Conservation (phyloP, 441 rosid species). For the Pelargonium citronellum region DNA sequence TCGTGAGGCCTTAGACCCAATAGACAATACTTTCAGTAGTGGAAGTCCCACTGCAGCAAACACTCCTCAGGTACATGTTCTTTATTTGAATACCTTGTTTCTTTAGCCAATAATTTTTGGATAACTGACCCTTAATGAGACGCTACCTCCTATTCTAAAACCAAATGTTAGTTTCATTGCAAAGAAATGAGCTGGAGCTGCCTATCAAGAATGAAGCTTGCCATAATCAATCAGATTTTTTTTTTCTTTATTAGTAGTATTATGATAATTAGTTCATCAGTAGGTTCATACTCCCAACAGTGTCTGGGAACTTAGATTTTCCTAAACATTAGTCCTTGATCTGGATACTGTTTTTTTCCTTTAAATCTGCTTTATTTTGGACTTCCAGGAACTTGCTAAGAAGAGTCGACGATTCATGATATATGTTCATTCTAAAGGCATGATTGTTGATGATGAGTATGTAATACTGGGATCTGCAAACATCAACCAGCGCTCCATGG, state of each 20-base stretch:
- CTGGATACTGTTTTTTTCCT: background rate
- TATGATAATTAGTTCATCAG: background rate
- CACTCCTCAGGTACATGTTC: slow-evolving; percentile 59
- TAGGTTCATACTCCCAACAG: background rate
- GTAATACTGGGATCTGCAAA: slow-evolving; percentile 87
- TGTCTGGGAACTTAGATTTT: background rate
- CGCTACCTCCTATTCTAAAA: background rate
- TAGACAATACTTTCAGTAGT: slow-evolving; percentile 13
- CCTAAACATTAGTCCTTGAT: too few species aligned
- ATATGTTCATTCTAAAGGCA: slow-evolving; percentile 95
- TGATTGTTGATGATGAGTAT: slow-evolving; percentile 91
- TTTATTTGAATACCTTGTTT: background rate
- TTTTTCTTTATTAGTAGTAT: background rate
- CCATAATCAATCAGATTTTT: background rate
- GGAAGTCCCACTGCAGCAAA: slow-evolving; percentile 46
- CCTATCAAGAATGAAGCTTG: background rate
- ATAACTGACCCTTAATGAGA: slow-evolving; percentile 6
- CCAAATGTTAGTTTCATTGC: background rate
- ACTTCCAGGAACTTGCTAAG: slow-evolving; percentile 44
- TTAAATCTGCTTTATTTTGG: slow-evolving; percentile 5
- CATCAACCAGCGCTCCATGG: slow-evolving; percentile 94
- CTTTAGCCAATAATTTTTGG: background rate
- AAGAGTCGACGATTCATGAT: slow-evolving; percentile 86
- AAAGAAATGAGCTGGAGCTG: background rate
- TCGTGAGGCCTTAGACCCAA: slow-evolving; percentile 46